Percentiles rank a stretch among this genome's conserved stretches.
phyloP scores from a whole-genome alignment of 2,329 filamentous ascomycete species.

The Colletotrichum navitas region DNA sequence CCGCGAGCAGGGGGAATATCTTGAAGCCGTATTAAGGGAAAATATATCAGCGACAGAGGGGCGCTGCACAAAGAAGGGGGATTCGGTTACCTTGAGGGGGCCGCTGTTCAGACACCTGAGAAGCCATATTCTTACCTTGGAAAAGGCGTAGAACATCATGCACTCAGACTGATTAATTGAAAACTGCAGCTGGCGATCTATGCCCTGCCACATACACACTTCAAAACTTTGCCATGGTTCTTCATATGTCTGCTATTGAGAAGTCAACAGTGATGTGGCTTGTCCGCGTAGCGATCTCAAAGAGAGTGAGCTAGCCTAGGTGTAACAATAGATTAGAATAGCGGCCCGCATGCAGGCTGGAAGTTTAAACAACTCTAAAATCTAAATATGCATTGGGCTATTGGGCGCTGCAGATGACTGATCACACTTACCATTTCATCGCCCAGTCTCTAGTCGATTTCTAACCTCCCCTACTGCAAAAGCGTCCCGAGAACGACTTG shows the following conservation, averaged over 20 bases:
- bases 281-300: background rate
- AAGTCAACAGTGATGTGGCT: background rate
- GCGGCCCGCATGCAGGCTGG: background rate
- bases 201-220: background rate
- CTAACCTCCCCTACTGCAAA: too few species aligned
- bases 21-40: background rate
- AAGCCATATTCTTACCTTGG: background rate
- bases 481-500: too few species aligned
- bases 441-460: background rate
- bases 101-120: background rate
- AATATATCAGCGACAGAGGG: background rate
- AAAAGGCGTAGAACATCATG: background rate
- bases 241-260: background rate
- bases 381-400: background rate
- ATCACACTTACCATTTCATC: background rate
- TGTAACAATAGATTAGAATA: background rate
- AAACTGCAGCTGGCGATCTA: background rate
- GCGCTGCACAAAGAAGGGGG: background rate
- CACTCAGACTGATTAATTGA: background rate
- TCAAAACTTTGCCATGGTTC: background rate
- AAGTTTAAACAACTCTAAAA: background rate
- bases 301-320: background rate
- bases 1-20: background rate
- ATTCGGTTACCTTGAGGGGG: background rate
- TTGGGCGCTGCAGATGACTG: background rate